These are phyloP conservation scores for Diaporthe citri DNA, from an alignment of 2,329 filamentous ascomycete species.

Conservation along the genomic window DNA sequence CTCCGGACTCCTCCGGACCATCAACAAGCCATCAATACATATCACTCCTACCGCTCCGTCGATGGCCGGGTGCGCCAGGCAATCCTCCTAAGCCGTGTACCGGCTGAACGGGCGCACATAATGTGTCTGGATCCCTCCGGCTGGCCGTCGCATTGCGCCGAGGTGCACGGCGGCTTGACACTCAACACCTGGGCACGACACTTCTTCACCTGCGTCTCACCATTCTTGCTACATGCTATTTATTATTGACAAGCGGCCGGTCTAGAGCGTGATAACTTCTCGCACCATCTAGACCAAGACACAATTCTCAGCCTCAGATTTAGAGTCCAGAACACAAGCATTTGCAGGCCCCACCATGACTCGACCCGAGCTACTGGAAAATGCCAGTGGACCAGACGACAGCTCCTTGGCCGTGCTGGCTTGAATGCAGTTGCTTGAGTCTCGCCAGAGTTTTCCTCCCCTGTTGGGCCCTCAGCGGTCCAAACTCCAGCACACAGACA, in stretches of 20 bases:
- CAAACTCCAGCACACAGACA: constrained; percentile 14
- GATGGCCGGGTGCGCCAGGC: not conserved
- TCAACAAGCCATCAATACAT: not conserved
- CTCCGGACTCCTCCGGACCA: not conserved
- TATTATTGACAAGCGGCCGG: not conserved
- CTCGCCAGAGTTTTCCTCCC: constrained; percentile 5
- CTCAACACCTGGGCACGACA: not conserved
- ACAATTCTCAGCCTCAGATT: constrained; percentile 15
- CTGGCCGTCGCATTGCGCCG: not conserved
- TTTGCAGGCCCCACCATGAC: constrained; percentile 25
- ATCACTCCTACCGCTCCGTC: not conserved
- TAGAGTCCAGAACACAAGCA: constrained; percentile 20
- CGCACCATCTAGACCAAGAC: not conserved
- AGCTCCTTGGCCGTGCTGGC: constrained; percentile 10
- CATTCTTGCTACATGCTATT: not conserved
- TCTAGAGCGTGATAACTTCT: not conserved
- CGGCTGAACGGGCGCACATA: not conserved
- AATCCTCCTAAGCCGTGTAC: not conserved
- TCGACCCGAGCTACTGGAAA: constrained; percentile 20
- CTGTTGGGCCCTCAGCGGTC: not conserved
- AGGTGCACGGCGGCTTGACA: constrained; percentile 19
- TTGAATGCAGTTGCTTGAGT: constrained; percentile 4
- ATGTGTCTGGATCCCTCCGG: not conserved
- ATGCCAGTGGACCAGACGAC: constrained; percentile 18
- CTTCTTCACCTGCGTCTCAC: constrained; percentile 15